Evolutionary conservation across 768 basidiomycete species (phyloP), one percentile per base, ranked within the genome.

Genomic region (Gloeostereum incarnatum): DNA sequence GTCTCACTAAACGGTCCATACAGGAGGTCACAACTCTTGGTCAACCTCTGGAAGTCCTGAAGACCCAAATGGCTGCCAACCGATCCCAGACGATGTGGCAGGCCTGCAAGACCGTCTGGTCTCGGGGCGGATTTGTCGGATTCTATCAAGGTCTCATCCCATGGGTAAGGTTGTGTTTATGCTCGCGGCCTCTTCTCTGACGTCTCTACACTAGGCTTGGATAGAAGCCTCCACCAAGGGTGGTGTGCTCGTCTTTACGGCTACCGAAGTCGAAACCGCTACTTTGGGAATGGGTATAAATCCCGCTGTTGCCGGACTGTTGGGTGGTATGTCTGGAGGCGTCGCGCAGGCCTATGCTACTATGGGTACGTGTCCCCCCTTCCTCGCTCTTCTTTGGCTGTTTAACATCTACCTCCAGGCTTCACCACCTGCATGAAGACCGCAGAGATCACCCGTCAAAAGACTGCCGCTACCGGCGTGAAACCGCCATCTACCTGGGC

Each of bases 371-470:
- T 71, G 20, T 45, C 43, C 22, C 26, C 31, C 31, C 32, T 32
- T 25, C 35, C 19, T 35, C 19, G n/a, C n/a, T 40, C 13, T 39
- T 31, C 32, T 36, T 25, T 23, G 16, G 29, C 30, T 17, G 17
- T 34, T 24, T 39, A 11, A 31, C 33, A 38, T 24, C n/a, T 39
- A 32, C 39, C 24, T 39, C 27, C 48, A 96, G 92, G 94, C 50
- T 91, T 98, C 68, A 94, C 91, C 63, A 97, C 94, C 30, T 96
- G 91, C 62, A 99, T 99, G 96, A 99, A 99, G 65, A 99, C 96
- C 16, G 96, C 78, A 45, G 92, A 94, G 61, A 98, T 98, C 48
- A 97, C 93, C 34, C 82, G 93, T 49, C 84, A 87, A 54, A 99
- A 99, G 62, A 85, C 89, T 50, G 86, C 81, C 17, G 78, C 82